phyloP scores from a whole-genome alignment of 345 rosid species.

The Arabis alpina region DNA sequence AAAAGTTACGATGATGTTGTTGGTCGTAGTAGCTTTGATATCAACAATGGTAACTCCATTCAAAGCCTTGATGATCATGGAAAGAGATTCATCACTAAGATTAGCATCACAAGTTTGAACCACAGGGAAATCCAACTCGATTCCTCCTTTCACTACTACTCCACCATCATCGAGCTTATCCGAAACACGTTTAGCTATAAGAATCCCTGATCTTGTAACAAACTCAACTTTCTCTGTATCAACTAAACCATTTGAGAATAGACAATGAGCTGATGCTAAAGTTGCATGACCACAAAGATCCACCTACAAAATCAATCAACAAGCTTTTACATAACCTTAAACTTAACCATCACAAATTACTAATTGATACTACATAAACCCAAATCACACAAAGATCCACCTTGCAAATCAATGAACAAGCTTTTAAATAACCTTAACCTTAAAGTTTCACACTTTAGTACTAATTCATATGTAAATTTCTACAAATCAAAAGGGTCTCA shows the following conservation, averaged over 20 bases:
- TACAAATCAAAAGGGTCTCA: too few species aligned
- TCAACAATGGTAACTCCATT: conserved; percentile 57
- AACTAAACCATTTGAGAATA: conserved; percentile 60
- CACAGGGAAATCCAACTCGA: conserved; percentile 65
- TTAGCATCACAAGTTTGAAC: conserved; percentile 46
- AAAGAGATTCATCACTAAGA: conserved; percentile 39
- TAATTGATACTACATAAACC: too few species aligned
- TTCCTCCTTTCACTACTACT: conserved; percentile 41
- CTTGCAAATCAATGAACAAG: too few species aligned
- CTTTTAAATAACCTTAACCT: too few species aligned
- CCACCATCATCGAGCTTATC: conserved; percentile 33
- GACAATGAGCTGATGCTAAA: conserved; percentile 72
- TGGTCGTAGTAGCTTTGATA: conserved; percentile 46
- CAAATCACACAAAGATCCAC: too few species aligned
- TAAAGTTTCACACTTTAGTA: too few species aligned
- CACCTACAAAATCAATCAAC: conserved; percentile 29
- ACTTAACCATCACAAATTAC: too few species aligned
- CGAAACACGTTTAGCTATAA: conserved; percentile 59
- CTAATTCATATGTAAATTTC: too few species aligned
- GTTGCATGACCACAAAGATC: conserved; percentile 88
- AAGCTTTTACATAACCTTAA: too few species aligned
- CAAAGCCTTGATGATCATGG: conserved; percentile 55
- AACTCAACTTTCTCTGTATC: conserved; percentile 63
- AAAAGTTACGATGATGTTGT: conserved; percentile 57
- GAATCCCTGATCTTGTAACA: conserved; percentile 64